Evolutionary conservation across 164 flowering plant genomes (phyloP).

Genomic region (Liquidambar formosana): DNA sequence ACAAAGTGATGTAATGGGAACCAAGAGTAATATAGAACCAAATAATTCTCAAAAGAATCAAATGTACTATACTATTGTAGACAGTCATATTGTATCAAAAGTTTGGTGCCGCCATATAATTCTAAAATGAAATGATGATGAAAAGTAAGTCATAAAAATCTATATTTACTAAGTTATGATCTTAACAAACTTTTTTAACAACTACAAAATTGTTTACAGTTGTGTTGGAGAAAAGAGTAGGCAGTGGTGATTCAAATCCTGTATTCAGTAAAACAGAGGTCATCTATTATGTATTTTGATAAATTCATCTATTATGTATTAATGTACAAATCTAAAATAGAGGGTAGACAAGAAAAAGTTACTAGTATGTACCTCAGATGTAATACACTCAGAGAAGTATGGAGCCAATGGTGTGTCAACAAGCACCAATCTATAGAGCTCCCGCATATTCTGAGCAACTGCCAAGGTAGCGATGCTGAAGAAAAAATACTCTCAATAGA

Average conservation of each 20-base stretch:
- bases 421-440: conserved; percentile 93
- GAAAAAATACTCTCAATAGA: conserved; percentile 4
- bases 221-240: too few species aligned
- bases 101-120: too few species aligned
- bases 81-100: too few species aligned
- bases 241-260: too few species aligned
- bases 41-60: background rate
- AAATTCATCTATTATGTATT: too few species aligned
- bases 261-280: too few species aligned
- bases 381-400: conserved; percentile 95
- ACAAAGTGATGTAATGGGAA: background rate
- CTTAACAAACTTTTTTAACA: too few species aligned
- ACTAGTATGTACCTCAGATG: conserved; percentile 76
- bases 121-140: too few species aligned
- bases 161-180: too few species aligned
- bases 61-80: background rate
- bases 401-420: conserved; percentile 99
- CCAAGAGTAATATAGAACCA: background rate
- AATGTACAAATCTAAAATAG: background rate
- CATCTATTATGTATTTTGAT: too few species aligned
- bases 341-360: background rate
- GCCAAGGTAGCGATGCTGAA: conserved; percentile 96
- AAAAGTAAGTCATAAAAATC: too few species aligned
- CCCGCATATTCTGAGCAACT: conserved; percentile 98
- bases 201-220: too few species aligned